These are phyloP conservation scores for Eutrema heterophyllum DNA, from an alignment of 345 rosid species.

Conservation along the genomic window DNA sequence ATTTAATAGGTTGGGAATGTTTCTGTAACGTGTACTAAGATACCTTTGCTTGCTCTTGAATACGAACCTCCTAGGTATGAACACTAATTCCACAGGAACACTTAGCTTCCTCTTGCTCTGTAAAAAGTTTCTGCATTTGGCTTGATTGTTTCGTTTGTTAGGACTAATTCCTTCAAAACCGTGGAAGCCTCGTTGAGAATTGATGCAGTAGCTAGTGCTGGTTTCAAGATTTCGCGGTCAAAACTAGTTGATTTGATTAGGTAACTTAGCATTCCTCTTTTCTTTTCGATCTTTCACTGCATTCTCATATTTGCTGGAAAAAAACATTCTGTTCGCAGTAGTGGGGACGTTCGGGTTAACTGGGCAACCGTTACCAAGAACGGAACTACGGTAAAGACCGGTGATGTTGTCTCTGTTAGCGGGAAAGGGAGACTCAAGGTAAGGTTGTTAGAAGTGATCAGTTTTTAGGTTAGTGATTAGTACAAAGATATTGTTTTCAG, in stretches of 20 bases:
- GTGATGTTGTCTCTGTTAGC: slow-evolving; percentile 79
- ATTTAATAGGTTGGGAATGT: slow-evolving; percentile 74
- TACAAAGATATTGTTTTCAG: too few species aligned
- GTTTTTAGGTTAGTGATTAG: neutral
- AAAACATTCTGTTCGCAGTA: slow-evolving; percentile 34
- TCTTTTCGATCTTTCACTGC: neutral
- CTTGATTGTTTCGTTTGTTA: slow-evolving; percentile 22
- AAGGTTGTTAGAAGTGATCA: neutral
- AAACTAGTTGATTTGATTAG: slow-evolving; percentile 77
- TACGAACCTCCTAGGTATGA: slow-evolving; percentile 82
- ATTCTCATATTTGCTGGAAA: neutral
- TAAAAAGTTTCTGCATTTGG: neutral
- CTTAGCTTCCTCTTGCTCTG: neutral
- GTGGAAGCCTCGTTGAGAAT: slow-evolving; percentile 84
- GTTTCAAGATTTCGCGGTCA: slow-evolving; percentile 87
- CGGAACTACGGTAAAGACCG: slow-evolving; percentile 60
- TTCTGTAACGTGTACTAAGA: slow-evolving; percentile 66
- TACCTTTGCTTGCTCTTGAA: slow-evolving; percentile 80
- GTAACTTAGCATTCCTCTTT: slow-evolving; percentile 27
- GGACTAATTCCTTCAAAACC: slow-evolving; percentile 73
- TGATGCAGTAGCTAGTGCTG: slow-evolving; percentile 98
- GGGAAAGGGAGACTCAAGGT: slow-evolving; percentile 95
- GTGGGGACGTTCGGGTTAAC: slow-evolving; percentile 75
- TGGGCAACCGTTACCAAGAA: slow-evolving; percentile 77
- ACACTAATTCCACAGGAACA: neutral